These are phyloP conservation scores for Sungouiozyma intestinalis DNA, from an alignment of 805 yeast species.

Conservation along the genomic window DNA sequence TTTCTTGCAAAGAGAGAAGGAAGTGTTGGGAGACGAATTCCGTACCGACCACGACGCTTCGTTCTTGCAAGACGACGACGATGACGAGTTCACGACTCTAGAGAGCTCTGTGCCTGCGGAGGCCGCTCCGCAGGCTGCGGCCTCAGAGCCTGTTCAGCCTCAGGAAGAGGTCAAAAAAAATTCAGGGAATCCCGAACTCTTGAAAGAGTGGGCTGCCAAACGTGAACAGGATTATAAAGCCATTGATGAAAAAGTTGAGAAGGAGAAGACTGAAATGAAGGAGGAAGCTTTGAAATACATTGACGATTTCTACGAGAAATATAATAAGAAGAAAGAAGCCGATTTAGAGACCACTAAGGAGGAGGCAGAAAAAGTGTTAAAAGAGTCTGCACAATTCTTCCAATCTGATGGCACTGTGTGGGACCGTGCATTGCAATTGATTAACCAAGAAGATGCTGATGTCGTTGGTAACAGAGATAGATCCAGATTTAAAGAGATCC, in stretches of 20 bases:
- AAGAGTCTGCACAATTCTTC: conserved; percentile 67
- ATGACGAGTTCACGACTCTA: conserved; percentile 31
- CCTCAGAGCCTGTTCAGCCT: not conserved
- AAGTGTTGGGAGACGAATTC: conserved; percentile 61
- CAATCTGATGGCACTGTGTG: conserved; percentile 64
- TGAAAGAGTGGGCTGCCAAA: conserved; percentile 69
- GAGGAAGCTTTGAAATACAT: conserved; percentile 71
- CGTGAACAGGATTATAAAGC: conserved; percentile 68
- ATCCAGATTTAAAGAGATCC: conserved; percentile 56
- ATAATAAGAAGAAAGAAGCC: conserved; percentile 72
- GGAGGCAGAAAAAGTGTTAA: conserved; percentile 62
- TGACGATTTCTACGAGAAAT: conserved; percentile 87
- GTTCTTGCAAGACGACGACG: conserved; percentile 30
- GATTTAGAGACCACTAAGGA: conserved; percentile 50
- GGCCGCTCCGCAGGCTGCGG: conserved; percentile 6
- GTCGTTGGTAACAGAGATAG: conserved; percentile 46
- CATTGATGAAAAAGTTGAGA: conserved; percentile 61
- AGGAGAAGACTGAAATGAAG: conserved; percentile 55
- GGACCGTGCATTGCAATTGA: conserved; percentile 53
- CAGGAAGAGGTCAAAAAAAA: conserved; percentile 29
- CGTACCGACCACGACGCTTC: conserved; percentile 52
- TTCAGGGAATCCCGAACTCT: conserved; percentile 33
- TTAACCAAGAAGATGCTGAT: conserved; percentile 36
- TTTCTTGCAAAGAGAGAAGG: conserved; percentile 59
- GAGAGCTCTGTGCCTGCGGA: not conserved